Percentiles rank a stretch among this genome's conserved stretches.
Evolutionary conservation across 805 yeast species (phyloP).

Genomic region (Saturnispora silvae): DNA sequence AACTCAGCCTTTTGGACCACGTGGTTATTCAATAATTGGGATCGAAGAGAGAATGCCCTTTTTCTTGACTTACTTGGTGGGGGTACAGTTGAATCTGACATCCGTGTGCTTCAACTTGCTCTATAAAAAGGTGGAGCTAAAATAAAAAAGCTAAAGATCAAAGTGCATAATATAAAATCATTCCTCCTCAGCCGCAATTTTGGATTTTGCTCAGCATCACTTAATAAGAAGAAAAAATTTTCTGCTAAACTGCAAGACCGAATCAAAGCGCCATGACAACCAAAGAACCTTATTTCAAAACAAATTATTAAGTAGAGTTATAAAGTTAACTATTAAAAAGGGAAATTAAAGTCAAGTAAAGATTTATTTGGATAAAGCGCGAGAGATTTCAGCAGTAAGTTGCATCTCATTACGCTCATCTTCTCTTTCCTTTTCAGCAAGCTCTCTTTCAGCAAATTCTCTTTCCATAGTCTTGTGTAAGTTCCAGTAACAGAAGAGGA

Average conservation of each 20-base stretch:
- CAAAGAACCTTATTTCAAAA: too few species aligned
- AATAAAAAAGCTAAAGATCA: too few species aligned
- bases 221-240: too few species aligned
- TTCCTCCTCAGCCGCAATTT: too few species aligned
- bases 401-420: background rate
- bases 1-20: slow-evolving; percentile 20
- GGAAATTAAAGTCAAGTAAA: too few species aligned
- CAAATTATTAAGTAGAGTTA: too few species aligned
- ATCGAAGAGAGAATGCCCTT: slow-evolving; percentile 57
- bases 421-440: background rate
- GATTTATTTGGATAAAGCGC: background rate
- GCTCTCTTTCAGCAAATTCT: slow-evolving; percentile 17
- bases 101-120: too few species aligned
- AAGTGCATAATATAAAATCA: too few species aligned
- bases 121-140: too few species aligned
- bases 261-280: too few species aligned
- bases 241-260: too few species aligned
- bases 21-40: slow-evolving; percentile 48
- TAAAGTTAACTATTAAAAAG: background rate
- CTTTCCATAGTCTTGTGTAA: slow-evolving; percentile 22
- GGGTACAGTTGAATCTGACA: slow-evolving; percentile 16
- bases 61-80: slow-evolving; percentile 32
- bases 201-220: too few species aligned
- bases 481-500: slow-evolving; percentile 23
- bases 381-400: background rate